Conservation (phyloP, 352 stramenopile genomes). For the Aphanomyces euteiches region DNA sequence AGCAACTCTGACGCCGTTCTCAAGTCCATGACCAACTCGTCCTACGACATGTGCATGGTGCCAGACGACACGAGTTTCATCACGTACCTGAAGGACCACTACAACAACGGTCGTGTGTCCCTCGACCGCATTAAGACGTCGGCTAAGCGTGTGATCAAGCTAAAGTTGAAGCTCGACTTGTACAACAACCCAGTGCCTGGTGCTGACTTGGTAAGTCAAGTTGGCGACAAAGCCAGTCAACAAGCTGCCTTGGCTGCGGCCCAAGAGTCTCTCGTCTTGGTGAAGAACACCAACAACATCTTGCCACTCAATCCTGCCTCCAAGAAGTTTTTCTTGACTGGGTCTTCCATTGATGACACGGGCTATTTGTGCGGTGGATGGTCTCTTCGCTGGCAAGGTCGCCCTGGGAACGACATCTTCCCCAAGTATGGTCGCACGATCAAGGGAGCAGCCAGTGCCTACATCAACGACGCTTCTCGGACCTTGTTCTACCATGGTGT, state of each 20-base stretch:
- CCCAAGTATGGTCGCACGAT: slow-evolving; percentile 64
- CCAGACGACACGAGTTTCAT: slow-evolving; percentile 66
- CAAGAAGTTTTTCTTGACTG: slow-evolving; percentile 52
- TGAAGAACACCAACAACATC: slow-evolving; percentile 67
- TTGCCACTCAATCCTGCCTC: slow-evolving; percentile 36
- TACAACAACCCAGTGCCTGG: slow-evolving; percentile 64
- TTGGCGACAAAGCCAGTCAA: slow-evolving; percentile 52
- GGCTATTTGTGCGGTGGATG: slow-evolving; percentile 69
- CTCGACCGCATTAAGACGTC: slow-evolving; percentile 55
- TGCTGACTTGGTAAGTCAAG: slow-evolving; percentile 39
- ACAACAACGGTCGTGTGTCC: slow-evolving; percentile 30
- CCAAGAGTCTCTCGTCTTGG: slow-evolving; percentile 74
- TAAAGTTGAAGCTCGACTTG: slow-evolving; percentile 68
- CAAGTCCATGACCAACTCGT: slow-evolving; percentile 64
- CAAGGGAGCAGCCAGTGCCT: slow-evolving; percentile 42
- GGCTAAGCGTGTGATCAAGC: slow-evolving; percentile 53
- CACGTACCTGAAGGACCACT: slow-evolving; percentile 47
- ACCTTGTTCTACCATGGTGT: slow-evolving; percentile 44
- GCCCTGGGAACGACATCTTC: slow-evolving; percentile 59
- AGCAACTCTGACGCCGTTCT: slow-evolving; percentile 52
- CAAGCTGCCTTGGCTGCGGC: slow-evolving; percentile 58
- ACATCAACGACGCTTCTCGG: slow-evolving; percentile 26
- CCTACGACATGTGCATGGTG: slow-evolving; percentile 91
- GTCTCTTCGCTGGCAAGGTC: slow-evolving; percentile 83
- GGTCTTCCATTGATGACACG: slow-evolving; percentile 62